Evolutionary conservation across 208 protist genomes (phyloP), one percentile per base, ranked within the genome.

Genomic region (Trypanosoma vivax): DNA sequence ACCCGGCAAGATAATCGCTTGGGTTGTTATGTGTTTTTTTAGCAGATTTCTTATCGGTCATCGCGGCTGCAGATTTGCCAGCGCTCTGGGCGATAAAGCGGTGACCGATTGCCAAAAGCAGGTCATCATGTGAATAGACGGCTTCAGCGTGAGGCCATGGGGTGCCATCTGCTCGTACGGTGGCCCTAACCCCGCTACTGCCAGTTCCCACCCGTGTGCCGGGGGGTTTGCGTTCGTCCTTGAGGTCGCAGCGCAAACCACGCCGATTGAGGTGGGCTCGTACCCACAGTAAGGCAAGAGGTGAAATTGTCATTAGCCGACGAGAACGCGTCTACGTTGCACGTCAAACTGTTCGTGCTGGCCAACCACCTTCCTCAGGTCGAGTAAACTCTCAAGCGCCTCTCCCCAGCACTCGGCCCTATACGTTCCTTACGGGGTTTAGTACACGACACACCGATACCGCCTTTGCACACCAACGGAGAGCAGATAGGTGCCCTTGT

Each of bases 251-350:
- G n/a, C 21, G 28, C n/a, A 65, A 18, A 14, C 59, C 59, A 19
- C 59, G 59, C 16, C 42, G 49, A 7, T 47, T 43, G 5, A 65
- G 23, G 34, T 65, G 59, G 3, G 39, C 19, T 0, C 42, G 9
- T 11, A 50, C 48, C 59, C 59, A 65, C 16, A 40, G 24, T 5
- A 47, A 39, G 2, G 59, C 43, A 31, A 65, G 41, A 9, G 50
- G 33, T n/a, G 59, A 50, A 41, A 42, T 9, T 11, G 33, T 27
- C 42, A 60, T 49, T 31, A n/a, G n/a, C n/a, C 38, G 9, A 2
- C 19, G 3, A 41, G 6, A 16, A 45, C 25, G 4, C 25, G 16
- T 30, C 25, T 29, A 29, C 37, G 24, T 21, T 45, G 16, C 16
- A 18, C 7, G 18, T 23, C 10, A 45, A 23, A 45, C 18, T 45